Evolutionary conservation across 2,329 filamentous ascomycete genomes (phyloP).

Genomic region (Sarocladiaceae sp.): DNA sequence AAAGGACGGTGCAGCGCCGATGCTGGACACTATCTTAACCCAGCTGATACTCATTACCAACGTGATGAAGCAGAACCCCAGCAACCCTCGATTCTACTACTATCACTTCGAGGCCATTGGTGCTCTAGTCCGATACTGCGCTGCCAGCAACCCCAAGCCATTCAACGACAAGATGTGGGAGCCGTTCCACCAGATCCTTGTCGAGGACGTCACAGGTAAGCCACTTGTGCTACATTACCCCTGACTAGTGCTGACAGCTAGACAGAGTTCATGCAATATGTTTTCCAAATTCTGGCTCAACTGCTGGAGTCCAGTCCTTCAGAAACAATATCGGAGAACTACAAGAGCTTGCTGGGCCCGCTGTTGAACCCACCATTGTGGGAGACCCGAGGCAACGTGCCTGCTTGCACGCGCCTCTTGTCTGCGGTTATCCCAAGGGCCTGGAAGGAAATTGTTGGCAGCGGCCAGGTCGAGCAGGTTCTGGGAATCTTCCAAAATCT

Average conservation of each 20-base stretch:
- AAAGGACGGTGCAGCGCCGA: constrained; percentile 68
- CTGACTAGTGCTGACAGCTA: not conserved
- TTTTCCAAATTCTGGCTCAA: constrained; percentile 91
- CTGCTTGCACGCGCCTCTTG: constrained; percentile 79
- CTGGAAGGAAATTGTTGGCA: constrained; percentile 62
- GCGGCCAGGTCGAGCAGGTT: constrained; percentile 78
- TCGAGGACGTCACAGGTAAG: constrained; percentile 72
- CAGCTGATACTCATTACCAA: constrained; percentile 86
- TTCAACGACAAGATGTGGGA: constrained; percentile 77
- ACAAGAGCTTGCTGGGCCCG: constrained; percentile 70
- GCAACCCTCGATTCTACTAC: constrained; percentile 97
- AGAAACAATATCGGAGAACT: constrained; percentile 71
- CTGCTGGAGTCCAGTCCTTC: constrained; percentile 81
- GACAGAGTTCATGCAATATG: constrained; percentile 86
- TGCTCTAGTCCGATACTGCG: constrained; percentile 69
- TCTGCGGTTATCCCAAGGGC: constrained; percentile 78
- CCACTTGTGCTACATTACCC: constrained; percentile 6
- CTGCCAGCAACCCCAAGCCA: constrained; percentile 58
- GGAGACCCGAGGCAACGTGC: constrained; percentile 90
- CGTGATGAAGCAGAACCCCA: constrained; percentile 89
- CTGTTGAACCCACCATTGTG: constrained; percentile 78
- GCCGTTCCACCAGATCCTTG: constrained; percentile 74
- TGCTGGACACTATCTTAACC: constrained; percentile 71
- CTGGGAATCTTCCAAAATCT: constrained; percentile 96
- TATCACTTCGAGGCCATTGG: constrained; percentile 95